Evolutionary conservation across 768 basidiomycete genomes (phyloP).

Genomic region (Tylopilus intermedius): DNA sequence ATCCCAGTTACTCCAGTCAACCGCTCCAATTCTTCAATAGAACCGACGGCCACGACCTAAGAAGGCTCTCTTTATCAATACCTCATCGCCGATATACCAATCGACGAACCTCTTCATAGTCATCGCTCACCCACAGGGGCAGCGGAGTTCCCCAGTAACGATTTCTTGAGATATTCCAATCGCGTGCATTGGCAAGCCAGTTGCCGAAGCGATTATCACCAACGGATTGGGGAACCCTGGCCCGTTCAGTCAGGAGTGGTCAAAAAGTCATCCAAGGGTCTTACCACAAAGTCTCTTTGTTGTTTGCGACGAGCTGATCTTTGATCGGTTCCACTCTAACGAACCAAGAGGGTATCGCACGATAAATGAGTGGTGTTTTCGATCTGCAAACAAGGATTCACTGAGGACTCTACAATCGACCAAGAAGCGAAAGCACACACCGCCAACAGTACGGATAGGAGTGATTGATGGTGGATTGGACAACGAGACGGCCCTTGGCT

Average conservation of each 20-base stretch:
- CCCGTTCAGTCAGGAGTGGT: conserved; percentile 3
- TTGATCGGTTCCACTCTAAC: conserved; percentile 81
- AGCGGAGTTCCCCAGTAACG: conserved; percentile 99
- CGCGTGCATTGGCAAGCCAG: conserved; percentile 97
- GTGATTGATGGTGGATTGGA: conserved; percentile 82
- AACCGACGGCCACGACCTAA: conserved; percentile 80
- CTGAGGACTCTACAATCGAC: background rate
- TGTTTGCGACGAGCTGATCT: conserved; percentile 85
- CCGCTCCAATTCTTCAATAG: conserved; percentile 80
- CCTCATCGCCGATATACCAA: background rate
- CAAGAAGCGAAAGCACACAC: conserved; percentile 32
- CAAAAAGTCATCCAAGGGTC: conserved; percentile 9
- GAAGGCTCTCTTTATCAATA: conserved; percentile 1
- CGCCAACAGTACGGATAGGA: conserved; percentile 98
- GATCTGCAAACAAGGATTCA: conserved; percentile 50
- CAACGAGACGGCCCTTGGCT: conserved; percentile 79
- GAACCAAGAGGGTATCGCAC: conserved; percentile 95
- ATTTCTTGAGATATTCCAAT: conserved; percentile 99
- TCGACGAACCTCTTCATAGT: conserved; percentile 67
- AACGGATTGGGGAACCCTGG: conserved; percentile 85
- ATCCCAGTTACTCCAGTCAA: conserved; percentile 82
- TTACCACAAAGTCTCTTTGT: conserved; percentile 85
- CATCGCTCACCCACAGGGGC: conserved; percentile 93
- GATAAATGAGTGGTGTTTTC: conserved; percentile 91
- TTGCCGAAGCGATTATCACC: conserved; percentile 93